Conservation (phyloP, 768 basidiomycete species). For the Naematelia encephala region DNA sequence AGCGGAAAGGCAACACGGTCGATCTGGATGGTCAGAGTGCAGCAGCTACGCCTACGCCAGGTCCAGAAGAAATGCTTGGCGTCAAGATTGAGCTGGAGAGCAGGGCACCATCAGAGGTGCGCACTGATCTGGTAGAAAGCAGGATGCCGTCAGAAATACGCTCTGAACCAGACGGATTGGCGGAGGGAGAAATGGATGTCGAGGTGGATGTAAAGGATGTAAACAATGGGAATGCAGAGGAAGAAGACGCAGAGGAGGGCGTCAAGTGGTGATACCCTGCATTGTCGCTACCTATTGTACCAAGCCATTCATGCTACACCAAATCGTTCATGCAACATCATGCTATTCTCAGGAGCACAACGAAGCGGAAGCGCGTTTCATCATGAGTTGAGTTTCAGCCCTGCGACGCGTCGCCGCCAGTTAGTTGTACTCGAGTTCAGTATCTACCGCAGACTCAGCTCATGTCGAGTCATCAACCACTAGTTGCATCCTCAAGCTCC, state of each 20-base stretch:
- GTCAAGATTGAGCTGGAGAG: not conserved
- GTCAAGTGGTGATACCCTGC: not conserved
- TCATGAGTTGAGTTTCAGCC: no score
- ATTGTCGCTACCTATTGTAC: not conserved
- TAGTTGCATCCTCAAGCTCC: not conserved
- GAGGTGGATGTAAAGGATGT: conserved; percentile 6
- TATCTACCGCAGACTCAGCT: not conserved
- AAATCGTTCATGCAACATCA: not conserved
- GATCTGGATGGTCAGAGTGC: not conserved
- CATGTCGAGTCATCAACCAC: not conserved
- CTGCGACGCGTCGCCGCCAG: no score
- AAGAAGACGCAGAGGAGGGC: conserved; percentile 8
- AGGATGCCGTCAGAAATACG: not conserved
- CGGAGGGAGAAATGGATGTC: conserved; percentile 6
- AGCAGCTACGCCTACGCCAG: not conserved
- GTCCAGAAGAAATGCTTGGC: not conserved
- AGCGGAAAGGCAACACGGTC: not conserved
- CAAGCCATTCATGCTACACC: no score
- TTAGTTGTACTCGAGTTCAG: no score
- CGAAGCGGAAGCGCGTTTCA: no score
- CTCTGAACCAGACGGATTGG: conserved; percentile 1
- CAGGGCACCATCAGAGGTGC: not conserved
- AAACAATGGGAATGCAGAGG: not conserved
- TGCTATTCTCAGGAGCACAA: no score
- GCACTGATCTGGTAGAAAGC: not conserved